Base-by-base conservation (phyloP, 2,329 filamentous ascomycete species). In the Neoarthrinium moseri region DNA sequence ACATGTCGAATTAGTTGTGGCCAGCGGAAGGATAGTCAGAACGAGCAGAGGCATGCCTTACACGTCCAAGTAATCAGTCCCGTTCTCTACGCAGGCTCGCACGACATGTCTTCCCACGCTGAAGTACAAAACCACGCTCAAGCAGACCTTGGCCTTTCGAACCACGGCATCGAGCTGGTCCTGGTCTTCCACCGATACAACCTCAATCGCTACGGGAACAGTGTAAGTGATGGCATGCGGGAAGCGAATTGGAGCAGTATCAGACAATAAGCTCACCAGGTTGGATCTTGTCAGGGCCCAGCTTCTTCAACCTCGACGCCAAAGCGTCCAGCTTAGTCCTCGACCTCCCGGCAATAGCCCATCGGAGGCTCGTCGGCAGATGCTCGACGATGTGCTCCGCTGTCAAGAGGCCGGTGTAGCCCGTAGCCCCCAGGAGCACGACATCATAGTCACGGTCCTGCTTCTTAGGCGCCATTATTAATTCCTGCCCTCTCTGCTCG, bases 261-360 rank as follows among this genome's bases (percentile, higher is more conserved):
- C 17, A n/a, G 17, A 20, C 11, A 22, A 32, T 4, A 29, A 4
- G n/a, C 37, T 42, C 24, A 55, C 54, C 51, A 49, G 50, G 53
- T 34, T 53, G 53, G 27, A 45, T 29, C 26, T 50, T 40, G 18
- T 53, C 37, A 33, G 54, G 46, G 17, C 18, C n/a, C 7, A 44
- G 15, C 27, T 38, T 37, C n/a, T 27, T 42, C 23, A 49, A 27
- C 18, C 18, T 47, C 15, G 26, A 32, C 13, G 39, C 39, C 8
- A 51, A 33, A 11, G 11, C 27, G 8, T 51, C 39, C 2, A 52
- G 36, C 22, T 49, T 96, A 39, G 75, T 71, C 39, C 77, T 71
- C n/a, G 88, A 91, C 21, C 91, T 86, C 23, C 91, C 91, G 36
- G 90, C 89, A 45, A 96, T 74, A 12, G 89, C 91, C 91, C 91